Conservation (phyloP, 2,329 filamentous ascomycete species). For the Neurospora sp. region DNA sequence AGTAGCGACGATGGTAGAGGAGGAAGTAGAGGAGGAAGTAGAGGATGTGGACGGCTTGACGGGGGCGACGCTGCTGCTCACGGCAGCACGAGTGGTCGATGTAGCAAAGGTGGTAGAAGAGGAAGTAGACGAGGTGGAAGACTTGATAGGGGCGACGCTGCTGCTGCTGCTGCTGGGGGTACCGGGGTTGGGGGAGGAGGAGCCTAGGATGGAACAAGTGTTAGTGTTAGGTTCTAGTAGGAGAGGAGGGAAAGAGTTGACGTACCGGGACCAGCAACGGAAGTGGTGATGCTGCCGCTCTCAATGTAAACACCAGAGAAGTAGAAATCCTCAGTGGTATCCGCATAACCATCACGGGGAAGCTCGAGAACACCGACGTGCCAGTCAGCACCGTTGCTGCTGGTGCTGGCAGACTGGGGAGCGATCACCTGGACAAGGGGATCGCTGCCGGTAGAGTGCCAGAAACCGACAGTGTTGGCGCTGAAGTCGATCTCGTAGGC, state of each 20-base stretch:
- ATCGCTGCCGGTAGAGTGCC: slow-evolving; percentile 56
- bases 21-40: neutral
- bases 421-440: slow-evolving; percentile 48
- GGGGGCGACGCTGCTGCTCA: slow-evolving; percentile 2
- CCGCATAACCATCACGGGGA: slow-evolving; percentile 44
- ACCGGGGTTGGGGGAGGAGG: slow-evolving; percentile 4
- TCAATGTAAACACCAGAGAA: slow-evolving; percentile 66
- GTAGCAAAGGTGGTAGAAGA: slow-evolving; percentile 1
- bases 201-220: neutral
- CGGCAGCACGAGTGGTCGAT: neutral
- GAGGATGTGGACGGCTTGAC: neutral
- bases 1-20: neutral
- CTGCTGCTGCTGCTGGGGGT: slow-evolving; percentile 7
- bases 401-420: slow-evolving; percentile 49
- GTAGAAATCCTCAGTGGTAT: slow-evolving; percentile 55
- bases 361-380: slow-evolving; percentile 63
- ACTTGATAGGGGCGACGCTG: neutral
- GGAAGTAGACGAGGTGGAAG: neutral
- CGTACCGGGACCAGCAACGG: slow-evolving; percentile 19
- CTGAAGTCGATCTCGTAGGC: slow-evolving; percentile 65
- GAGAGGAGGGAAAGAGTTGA: neutral
- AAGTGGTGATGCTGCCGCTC: slow-evolving; percentile 32
- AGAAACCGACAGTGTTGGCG: slow-evolving; percentile 53
- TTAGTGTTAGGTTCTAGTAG: neutral
- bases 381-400: slow-evolving; percentile 62